Evolutionary conservation across 805 yeast species (phyloP).

Genomic region (Metschnikowia hibisci): DNA sequence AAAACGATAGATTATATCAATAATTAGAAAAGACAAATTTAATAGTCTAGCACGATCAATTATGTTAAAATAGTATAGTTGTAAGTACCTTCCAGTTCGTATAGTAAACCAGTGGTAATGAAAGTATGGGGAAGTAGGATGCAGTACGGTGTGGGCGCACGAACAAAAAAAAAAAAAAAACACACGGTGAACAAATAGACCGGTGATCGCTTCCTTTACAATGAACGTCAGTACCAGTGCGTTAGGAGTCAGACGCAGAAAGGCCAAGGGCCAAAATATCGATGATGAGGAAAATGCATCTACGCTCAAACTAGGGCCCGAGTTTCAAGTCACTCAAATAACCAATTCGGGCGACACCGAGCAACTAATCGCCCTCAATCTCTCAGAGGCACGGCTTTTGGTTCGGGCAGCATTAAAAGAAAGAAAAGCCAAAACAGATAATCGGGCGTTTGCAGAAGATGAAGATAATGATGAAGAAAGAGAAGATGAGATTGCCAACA

Average conservation of each 20-base stretch:
- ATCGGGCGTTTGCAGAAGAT: constrained; percentile 20
- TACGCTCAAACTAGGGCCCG: constrained; percentile 83
- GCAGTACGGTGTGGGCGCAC: too few species aligned
- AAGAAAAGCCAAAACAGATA: constrained; percentile 38
- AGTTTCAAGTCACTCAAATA: constrained; percentile 76
- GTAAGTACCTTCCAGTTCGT: too few species aligned
- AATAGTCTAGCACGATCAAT: too few species aligned
- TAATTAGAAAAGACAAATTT: too few species aligned
- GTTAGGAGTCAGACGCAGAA: constrained; percentile 76
- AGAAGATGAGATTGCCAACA: constrained; percentile 44
- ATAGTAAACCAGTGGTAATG: too few species aligned
- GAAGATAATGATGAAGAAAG: constrained; percentile 39
- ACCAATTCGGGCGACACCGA: constrained; percentile 77
- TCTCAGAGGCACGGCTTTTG: constrained; percentile 85
- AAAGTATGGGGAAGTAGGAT: too few species aligned
- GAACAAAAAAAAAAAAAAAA: too few species aligned
- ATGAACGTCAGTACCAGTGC: constrained; percentile 93
- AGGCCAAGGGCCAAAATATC: constrained; percentile 50
- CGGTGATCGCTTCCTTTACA: too few species aligned
- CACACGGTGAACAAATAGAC: too few species aligned
- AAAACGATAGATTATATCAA: too few species aligned
- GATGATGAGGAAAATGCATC: constrained; percentile 94
- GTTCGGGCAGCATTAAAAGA: constrained; percentile 87
- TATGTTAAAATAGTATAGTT: too few species aligned
- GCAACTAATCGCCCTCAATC: constrained; percentile 77